Evolutionary conservation across 768 basidiomycete genomes (phyloP).

Genomic region (Cyclocybe aegerita): DNA sequence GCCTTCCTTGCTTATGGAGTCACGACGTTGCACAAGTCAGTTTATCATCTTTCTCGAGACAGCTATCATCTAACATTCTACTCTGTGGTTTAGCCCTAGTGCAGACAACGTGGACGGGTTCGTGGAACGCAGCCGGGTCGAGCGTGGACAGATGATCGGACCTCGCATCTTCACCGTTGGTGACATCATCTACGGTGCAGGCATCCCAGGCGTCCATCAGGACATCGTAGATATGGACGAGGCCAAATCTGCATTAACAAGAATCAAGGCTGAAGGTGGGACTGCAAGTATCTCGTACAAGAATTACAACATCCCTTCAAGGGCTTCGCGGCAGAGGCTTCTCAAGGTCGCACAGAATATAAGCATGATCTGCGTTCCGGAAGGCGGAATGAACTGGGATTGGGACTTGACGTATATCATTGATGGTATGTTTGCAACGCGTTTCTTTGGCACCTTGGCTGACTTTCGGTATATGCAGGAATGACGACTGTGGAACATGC

Average conservation of each 20-base stretch:
- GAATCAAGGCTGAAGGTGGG: slow-evolving; percentile 74
- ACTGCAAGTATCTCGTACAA: slow-evolving; percentile 73
- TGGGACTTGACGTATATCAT: slow-evolving; percentile 80
- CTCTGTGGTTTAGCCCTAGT: slow-evolving; percentile 49
- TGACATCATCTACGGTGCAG: slow-evolving; percentile 61
- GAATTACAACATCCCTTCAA: slow-evolving; percentile 71
- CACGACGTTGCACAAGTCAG: slow-evolving; percentile 73
- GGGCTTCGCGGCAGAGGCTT: slow-evolving; percentile 68
- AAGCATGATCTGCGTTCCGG: slow-evolving; percentile 71
- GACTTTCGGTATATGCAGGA: slow-evolving; percentile 38
- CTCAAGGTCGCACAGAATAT: slow-evolving; percentile 59
- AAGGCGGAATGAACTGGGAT: slow-evolving; percentile 79
- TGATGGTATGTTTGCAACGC: slow-evolving; percentile 49
- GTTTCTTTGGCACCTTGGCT: background rate
- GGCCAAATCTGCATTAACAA: slow-evolving; percentile 61
- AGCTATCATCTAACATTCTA: background rate
- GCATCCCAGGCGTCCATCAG: slow-evolving; percentile 45
- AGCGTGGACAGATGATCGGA: slow-evolving; percentile 66
- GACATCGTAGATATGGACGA: slow-evolving; percentile 62
- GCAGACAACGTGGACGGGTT: slow-evolving; percentile 60
- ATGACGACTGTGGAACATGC: slow-evolving; percentile 80
- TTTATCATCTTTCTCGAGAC: too few relatives aligned
- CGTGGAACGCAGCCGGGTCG: slow-evolving; percentile 64
- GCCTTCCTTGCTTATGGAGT: slow-evolving; percentile 77
- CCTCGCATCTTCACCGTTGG: slow-evolving; percentile 76